Conservation (phyloP, 1,139 yeast genomes). For the Meyerozyma carpophila region DNA sequence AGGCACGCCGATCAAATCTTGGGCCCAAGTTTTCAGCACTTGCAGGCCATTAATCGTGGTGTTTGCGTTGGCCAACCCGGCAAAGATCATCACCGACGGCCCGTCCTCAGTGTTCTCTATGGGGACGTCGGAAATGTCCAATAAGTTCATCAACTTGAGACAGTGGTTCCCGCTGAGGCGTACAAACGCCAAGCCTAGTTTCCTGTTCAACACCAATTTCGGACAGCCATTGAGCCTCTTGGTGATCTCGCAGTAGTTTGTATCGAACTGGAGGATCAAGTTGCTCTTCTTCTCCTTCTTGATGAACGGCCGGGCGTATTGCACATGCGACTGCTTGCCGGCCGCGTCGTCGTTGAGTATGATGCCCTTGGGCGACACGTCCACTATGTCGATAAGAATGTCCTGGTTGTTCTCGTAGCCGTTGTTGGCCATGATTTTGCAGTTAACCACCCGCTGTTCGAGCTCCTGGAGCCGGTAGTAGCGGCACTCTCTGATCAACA, state of each 20-base stretch:
- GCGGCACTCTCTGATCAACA: constrained; percentile 62
- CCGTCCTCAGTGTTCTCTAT: constrained; percentile 14
- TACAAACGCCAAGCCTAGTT: constrained; percentile 19
- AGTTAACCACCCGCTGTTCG: constrained; percentile 64
- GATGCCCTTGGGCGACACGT: constrained; percentile 40
- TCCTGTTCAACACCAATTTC: constrained; percentile 26
- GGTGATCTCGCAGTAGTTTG: constrained; percentile 6
- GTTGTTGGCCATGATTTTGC: constrained; percentile 48
- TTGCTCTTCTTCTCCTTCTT: constrained; percentile 35
- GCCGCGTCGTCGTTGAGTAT: constrained; percentile 21
- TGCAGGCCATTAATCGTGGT: constrained; percentile 32
- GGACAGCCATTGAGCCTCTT: constrained; percentile 18
- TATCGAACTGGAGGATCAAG: constrained; percentile 51
- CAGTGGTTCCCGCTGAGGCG: constrained; percentile 23
- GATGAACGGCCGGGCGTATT: constrained; percentile 57
- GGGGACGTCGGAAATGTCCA: constrained; percentile 17
- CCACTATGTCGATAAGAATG: constrained; percentile 48
- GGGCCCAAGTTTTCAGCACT: constrained; percentile 32
- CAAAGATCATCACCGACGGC: constrained; percentile 18
- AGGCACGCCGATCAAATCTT: constrained; percentile 18
- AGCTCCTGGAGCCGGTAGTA: constrained; percentile 73
- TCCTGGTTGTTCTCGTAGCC: constrained; percentile 42
- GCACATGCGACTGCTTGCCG: constrained; percentile 18
- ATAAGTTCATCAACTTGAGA: constrained; percentile 20
- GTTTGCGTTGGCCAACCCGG: constrained; percentile 23